Evolutionary conservation across 2,329 filamentous ascomycete genomes (phyloP).

Genomic region (Aspergillus tanneri): DNA sequence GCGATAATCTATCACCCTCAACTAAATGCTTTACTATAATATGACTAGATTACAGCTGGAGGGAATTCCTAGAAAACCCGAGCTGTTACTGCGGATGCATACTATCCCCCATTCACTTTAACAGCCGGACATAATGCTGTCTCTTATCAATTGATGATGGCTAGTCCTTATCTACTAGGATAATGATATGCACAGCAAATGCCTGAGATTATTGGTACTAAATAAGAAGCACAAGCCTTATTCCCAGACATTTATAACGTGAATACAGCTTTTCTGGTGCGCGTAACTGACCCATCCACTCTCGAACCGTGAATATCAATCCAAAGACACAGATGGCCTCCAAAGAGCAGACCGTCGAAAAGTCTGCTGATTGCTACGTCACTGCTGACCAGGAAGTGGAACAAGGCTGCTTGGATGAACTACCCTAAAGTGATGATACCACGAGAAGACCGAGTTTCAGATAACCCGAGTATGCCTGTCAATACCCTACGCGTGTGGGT

Average conservation of each 20-base stretch:
- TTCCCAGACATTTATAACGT: background rate
- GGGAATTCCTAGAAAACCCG: no score
- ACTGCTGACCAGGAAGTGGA: conserved; percentile 16
- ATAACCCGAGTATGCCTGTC: conserved; percentile 29
- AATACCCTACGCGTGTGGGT: conserved; percentile 43
- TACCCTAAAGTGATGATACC: background rate
- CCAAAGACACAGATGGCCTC: conserved; percentile 20
- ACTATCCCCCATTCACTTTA: no score
- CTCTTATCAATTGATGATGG: no score
- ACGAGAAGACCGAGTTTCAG: conserved; percentile 19
- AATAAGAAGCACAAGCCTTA: background rate
- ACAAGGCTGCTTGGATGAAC: conserved; percentile 13
- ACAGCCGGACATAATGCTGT: no score
- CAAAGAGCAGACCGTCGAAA: conserved; percentile 10
- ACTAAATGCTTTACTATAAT: no score
- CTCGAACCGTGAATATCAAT: no score
- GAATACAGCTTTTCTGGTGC: background rate
- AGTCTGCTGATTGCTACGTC: conserved; percentile 1
- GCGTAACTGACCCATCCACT: no score
- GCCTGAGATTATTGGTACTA: background rate
- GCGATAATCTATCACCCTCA: no score
- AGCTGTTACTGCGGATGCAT: no score
- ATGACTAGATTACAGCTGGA: no score
- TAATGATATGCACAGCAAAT: no score
- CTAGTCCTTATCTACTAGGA: background rate